Evolutionary conservation across 352 stramenopile species (phyloP).

Genomic region (Globisporangium lucens): DNA sequence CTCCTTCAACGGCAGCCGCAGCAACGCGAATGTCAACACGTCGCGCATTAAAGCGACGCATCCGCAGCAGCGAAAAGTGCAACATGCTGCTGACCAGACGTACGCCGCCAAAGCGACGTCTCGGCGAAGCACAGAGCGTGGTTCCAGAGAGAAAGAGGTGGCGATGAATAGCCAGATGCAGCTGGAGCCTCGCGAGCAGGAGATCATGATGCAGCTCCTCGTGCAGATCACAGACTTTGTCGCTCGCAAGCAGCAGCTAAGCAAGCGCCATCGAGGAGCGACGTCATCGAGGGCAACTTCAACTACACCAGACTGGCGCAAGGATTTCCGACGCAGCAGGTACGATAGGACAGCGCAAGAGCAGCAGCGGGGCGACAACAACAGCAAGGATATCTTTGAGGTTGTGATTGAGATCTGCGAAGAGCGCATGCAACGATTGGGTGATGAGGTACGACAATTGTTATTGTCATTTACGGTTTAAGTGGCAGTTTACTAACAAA

Average conservation of each 20-base stretch:
- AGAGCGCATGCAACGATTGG: constrained; percentile 39
- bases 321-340: constrained; percentile 14
- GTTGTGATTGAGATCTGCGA: constrained; percentile 55
- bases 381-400: constrained; percentile 34
- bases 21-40: constrained; percentile 19
- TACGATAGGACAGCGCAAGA: not conserved
- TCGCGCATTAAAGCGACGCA: constrained; percentile 11
- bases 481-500: not conserved
- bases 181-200: constrained; percentile 19
- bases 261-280: constrained; percentile 23
- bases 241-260: constrained; percentile 41
- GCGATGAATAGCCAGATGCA: constrained; percentile 5
- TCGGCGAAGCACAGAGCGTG: not conserved
- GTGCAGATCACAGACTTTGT: constrained; percentile 53
- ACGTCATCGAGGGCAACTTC: constrained; percentile 18
- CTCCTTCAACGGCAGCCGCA: constrained; percentile 19
- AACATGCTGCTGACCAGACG: not conserved
- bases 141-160: not conserved
- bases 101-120: not conserved
- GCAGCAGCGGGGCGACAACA: not conserved
- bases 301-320: constrained; percentile 16
- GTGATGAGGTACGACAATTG: constrained; percentile 4
- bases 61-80: constrained; percentile 2
- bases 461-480: not conserved
- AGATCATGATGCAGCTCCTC: constrained; percentile 45